Base-by-base conservation (phyloP, 805 yeast genomes). In the Metschnikowia cubensis region DNA sequence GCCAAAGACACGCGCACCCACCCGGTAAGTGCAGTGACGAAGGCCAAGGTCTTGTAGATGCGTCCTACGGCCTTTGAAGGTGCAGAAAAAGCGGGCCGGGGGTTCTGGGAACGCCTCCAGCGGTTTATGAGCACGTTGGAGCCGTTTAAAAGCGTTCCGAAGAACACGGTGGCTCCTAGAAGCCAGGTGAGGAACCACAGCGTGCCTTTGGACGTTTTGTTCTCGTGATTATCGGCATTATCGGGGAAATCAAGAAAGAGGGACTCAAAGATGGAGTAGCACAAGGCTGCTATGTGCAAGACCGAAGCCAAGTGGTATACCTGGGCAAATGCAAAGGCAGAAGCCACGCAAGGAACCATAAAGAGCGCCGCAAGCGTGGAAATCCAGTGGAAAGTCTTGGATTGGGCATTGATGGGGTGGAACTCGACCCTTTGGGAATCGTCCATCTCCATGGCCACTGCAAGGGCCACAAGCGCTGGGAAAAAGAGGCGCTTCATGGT, bases 1-100 rank as follows among this genome's bases (percentile, higher is more conserved):
- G 96, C 92, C 70, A 92, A 69, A 46, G 90, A 83, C 32, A 81
- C 78, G 55, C 88, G 83, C 8, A 90, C 84, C 87, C 95, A 89
- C 7, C 95, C 94, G 6, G 81, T 73, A 11, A 83, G 50, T 0
- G 75, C 78, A 3, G 71, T 59, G 17, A 79, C 29, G 7, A 81
- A 64, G 3, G 88, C 76, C 1, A 80, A 58, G 0, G 68, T 58
- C 54, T 79, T 77, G 63, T 84, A 64, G 6, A 61, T 18, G 21
- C 59, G 52, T 17, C 47, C 36, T 33, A 54, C 36, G 25, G 53
- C 53, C n/a, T 45, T 39, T 6, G 47, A 45, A 14, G 35, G 14
- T 4, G 43, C 54, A 3, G 51, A 20, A 32, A 14, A 17, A 39
- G 37, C 36, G 21, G 31, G 43, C 17, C 48, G 45, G 18, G 35